A percentile compares a stretch with the other conserved stretches of the same genome.
Evolutionary conservation across 306 rosid genomes (phyloP).

Genomic region (Quercus bicolor): DNA sequence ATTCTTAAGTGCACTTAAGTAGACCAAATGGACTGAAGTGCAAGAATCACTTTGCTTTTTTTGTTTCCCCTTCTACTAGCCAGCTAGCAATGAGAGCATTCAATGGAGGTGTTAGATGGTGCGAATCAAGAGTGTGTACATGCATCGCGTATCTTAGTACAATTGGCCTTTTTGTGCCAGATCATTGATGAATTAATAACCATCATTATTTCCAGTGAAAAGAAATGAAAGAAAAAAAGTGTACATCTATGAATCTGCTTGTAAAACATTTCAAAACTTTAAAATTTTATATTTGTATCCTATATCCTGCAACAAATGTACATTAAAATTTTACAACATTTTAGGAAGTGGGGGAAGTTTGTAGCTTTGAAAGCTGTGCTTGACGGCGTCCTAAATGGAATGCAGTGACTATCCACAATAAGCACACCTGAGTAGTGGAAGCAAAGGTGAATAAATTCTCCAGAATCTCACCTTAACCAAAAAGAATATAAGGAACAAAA

Average conservation of each 20-base stretch:
- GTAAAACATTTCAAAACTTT: background rate
- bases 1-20: too few relatives aligned
- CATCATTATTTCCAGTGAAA: background rate
- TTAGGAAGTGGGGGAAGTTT: conserved; percentile 30
- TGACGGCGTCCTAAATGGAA: conserved; percentile 79
- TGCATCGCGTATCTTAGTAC: background rate
- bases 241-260: background rate
- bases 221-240: background rate
- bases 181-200: background rate
- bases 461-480: background rate
- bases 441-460: background rate
- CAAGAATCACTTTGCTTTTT: too few relatives aligned
- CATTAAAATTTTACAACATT: background rate
- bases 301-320: conserved; percentile 1
- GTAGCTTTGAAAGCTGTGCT: conserved; percentile 56
- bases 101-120: background rate
- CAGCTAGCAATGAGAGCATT: too few relatives aligned
- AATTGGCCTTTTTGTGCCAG: background rate
- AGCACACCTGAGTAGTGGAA: conserved; percentile 58
- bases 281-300: background rate
- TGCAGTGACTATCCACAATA: conserved; percentile 72
- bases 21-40: too few relatives aligned
- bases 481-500: background rate
- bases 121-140: background rate
- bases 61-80: too few relatives aligned